Conservation (phyloP, 768 basidiomycete species). For the Boletus sp. region DNA sequence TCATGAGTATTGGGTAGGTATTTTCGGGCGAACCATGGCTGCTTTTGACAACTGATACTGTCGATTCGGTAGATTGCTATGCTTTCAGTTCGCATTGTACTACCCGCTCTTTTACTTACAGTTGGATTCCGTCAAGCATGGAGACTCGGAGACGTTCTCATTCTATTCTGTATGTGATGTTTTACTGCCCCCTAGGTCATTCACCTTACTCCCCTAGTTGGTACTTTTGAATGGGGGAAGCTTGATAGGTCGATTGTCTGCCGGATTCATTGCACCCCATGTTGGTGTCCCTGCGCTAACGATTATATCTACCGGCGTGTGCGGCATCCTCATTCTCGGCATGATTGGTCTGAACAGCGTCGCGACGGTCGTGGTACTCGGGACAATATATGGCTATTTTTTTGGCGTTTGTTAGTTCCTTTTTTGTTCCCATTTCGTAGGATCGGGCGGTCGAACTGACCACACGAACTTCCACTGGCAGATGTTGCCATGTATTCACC, state of each 20-base stretch:
- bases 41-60: not conserved
- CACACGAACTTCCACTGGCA: not conserved
- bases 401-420: conserved; percentile 40
- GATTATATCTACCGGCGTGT: conserved; percentile 32
- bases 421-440: not conserved
- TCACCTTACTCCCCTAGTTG: conserved; percentile 31
- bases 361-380: too few relatives aligned
- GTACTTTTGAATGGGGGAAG: conserved; percentile 52
- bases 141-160: conserved; percentile 45
- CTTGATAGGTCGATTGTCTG: conserved; percentile 49
- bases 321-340: conserved; percentile 30
- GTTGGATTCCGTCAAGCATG: conserved; percentile 48
- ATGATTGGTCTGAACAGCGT: too few relatives aligned
- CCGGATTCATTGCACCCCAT: conserved; percentile 35
- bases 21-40: not conserved
- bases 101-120: conserved; percentile 59
- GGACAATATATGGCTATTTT: conserved; percentile 19
- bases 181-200: not conserved
- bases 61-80: conserved; percentile 7
- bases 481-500: conserved; percentile 40
- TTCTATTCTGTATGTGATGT: conserved; percentile 48
- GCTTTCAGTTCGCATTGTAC: conserved; percentile 40
- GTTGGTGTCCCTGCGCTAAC: conserved; percentile 46
- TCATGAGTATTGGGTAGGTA: conserved; percentile 23
- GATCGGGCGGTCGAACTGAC: not conserved